A percentile compares a stretch with the other conserved stretches of the same genome.
phyloP scores from a whole-genome alignment of 2,329 filamentous ascomycete genomes.

The Talaromyces sp. region DNA sequence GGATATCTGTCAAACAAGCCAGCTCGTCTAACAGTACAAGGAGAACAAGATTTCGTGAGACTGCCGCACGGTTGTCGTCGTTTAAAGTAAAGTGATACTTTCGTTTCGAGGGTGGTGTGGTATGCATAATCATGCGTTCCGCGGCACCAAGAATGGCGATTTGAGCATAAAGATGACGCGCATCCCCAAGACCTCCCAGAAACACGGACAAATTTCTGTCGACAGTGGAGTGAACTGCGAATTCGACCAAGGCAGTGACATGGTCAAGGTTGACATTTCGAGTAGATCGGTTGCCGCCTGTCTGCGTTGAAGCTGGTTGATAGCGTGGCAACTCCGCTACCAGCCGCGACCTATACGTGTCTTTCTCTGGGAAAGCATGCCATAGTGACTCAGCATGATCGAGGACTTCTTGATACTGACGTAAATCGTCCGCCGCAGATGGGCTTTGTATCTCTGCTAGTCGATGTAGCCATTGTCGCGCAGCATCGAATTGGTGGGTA shows the following conservation, averaged over 20 bases:
- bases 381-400: conserved; percentile 12
- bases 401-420: conserved; percentile 9
- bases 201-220: conserved; percentile 15
- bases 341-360: not conserved
- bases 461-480: conserved; percentile 15
- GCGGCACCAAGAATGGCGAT: conserved; percentile 14
- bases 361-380: conserved; percentile 7
- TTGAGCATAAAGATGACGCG: conserved; percentile 17
- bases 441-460: not conserved
- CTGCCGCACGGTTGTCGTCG: conserved; percentile 1
- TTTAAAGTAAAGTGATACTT: conserved; percentile 16
- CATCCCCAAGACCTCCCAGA: conserved; percentile 16
- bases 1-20: conserved; percentile 11
- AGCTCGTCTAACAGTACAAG: conserved; percentile 17
- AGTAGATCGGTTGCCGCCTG: not conserved
- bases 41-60: conserved; percentile 16
- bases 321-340: conserved; percentile 6
- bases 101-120: conserved; percentile 7
- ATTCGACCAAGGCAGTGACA: conserved; percentile 14
- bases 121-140: conserved; percentile 9
- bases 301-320: conserved; percentile 6
- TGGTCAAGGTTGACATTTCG: conserved; percentile 9
- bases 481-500: conserved; percentile 8
- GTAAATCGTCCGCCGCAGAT: conserved; percentile 10
- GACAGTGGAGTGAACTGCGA: conserved; percentile 8